A percentile compares a stretch with the other conserved stretches of the same genome.
phyloP scores from a whole-genome alignment of 208 protist genomes.

The Herpetomonas samuelpessoai region DNA sequence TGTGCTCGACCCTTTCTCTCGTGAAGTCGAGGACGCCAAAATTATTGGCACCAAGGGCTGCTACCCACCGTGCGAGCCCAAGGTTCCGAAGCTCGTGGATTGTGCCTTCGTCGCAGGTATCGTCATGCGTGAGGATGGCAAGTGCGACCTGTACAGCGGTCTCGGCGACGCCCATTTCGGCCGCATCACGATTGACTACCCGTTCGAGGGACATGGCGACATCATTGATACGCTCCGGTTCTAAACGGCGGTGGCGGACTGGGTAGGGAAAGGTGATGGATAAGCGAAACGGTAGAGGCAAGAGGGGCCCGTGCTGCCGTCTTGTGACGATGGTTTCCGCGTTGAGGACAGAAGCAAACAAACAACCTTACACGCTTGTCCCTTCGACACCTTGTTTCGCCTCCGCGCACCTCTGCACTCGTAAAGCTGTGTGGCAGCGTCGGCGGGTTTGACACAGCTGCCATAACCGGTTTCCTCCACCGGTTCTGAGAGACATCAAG shows the following conservation, averaged over 20 bases:
- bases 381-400: no score
- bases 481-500: no score
- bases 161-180: conserved; percentile 19
- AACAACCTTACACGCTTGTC: no score
- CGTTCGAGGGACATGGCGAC: conserved; percentile 19
- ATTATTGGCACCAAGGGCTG: conserved; percentile 39
- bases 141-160: conserved; percentile 26
- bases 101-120: conserved; percentile 23
- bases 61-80: conserved; percentile 31
- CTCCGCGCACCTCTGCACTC: no score
- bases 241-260: background rate
- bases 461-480: no score
- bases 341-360: no score
- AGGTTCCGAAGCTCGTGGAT: conserved; percentile 23
- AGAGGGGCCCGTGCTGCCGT: no score
- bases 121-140: conserved; percentile 25
- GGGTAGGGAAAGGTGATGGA: background rate
- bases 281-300: background rate
- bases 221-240: conserved; percentile 20
- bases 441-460: no score
- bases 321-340: no score
- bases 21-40: conserved; percentile 21
- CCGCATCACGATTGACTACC: conserved; percentile 30
- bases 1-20: conserved; percentile 25
- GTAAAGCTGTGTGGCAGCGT: no score